phyloP scores from a whole-genome alignment of 2,329 filamentous ascomycete species.

The Colletotrichum aenigma region DNA sequence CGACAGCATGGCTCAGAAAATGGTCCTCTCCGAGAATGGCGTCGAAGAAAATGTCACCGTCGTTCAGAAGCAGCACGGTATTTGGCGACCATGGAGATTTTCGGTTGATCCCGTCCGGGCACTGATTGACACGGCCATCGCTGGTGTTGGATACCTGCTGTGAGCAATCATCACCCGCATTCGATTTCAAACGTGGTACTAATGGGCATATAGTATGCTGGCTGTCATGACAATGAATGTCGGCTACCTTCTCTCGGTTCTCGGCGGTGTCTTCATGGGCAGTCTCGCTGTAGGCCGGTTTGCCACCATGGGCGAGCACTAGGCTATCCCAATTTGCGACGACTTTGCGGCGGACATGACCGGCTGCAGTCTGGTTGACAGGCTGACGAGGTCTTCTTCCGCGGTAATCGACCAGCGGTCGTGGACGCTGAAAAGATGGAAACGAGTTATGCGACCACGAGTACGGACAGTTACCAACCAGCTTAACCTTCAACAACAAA shows the following conservation, averaged over 20 bases:
- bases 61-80: conserved; percentile 60
- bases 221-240: conserved; percentile 91
- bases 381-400: background rate
- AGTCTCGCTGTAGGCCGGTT: conserved; percentile 82
- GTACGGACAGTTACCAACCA: background rate
- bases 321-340: background rate
- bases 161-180: conserved; percentile 51
- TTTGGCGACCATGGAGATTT: conserved; percentile 76
- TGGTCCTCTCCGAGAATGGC: conserved; percentile 75
- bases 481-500: background rate
- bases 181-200: background rate
- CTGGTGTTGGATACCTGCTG: conserved; percentile 85
- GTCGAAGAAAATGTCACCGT: conserved; percentile 82
- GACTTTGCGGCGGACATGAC: background rate
- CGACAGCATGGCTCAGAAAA: conserved; percentile 67
- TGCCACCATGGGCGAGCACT: conserved; percentile 54
- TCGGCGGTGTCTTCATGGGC: conserved; percentile 83
- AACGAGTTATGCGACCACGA: background rate
- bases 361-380: background rate
- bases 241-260: conserved; percentile 82
- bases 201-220: conserved; percentile 70
- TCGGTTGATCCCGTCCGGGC: conserved; percentile 80
- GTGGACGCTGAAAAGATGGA: background rate
- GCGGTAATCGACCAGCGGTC: too few relatives aligned
- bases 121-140: conserved; percentile 70